A percentile compares a stretch with the other conserved stretches of the same genome.
These are phyloP conservation scores for Onygenales sp. DNA, from an alignment of 2,329 filamentous ascomycete genomes.

Conservation along the genomic window DNA sequence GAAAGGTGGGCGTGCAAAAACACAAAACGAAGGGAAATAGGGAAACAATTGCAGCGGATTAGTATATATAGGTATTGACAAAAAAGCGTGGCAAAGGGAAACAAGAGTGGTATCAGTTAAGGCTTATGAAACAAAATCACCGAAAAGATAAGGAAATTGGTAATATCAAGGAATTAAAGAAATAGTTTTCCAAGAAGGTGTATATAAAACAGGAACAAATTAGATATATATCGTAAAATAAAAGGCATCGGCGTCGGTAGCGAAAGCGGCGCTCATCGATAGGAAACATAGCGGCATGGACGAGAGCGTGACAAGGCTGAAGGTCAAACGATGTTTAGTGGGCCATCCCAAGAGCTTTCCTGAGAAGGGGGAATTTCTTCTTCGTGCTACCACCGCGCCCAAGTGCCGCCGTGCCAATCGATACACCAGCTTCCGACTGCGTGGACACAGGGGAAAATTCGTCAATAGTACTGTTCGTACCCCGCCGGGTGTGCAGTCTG, in stretches of 20 bases:
- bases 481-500: conserved; percentile 1
- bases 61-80: no score
- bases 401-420: conserved; percentile 18
- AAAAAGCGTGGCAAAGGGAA: no score
- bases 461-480: conserved; percentile 3
- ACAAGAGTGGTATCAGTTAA: no score
- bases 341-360: conserved; percentile 35
- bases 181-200: background rate
- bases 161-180: background rate
- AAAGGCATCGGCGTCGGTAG: background rate
- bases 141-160: background rate
- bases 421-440: conserved; percentile 1
- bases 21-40: no score
- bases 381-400: conserved; percentile 27
- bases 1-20: no score
- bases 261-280: background rate
- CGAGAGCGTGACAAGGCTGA: background rate
- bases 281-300: background rate
- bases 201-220: no score
- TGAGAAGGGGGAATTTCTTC: conserved; percentile 36
- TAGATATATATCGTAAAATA: background rate
- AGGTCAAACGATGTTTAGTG: conserved; percentile 10
- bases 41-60: no score
- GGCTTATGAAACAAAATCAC: no score
- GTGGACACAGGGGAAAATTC: background rate